A percentile compares a stretch with the other conserved stretches of the same genome.
Conservation (phyloP, 768 basidiomycete genomes). For the Auricularia sp. region DNA sequence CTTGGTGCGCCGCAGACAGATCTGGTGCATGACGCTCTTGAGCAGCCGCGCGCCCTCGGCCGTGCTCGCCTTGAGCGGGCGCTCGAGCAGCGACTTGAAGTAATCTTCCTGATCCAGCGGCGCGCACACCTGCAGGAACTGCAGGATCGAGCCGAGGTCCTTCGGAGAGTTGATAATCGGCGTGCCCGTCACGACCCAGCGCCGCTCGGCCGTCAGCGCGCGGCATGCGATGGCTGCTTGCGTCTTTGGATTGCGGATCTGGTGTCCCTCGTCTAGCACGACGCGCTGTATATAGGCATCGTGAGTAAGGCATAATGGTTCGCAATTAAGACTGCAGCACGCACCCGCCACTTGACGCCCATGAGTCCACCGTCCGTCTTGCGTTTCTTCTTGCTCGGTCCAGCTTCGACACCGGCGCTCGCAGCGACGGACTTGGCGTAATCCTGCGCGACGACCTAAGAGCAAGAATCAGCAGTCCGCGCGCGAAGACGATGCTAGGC, state of each 20-base stretch:
- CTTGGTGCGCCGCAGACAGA: constrained; percentile 75
- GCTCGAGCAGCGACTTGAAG: constrained; percentile 67
- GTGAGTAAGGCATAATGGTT: background rate
- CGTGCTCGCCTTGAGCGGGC: constrained; percentile 64
- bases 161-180: constrained; percentile 82
- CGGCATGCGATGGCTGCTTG: constrained; percentile 69
- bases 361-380: constrained; percentile 52
- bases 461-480: constrained; percentile 29
- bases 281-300: constrained; percentile 39
- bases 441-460: background rate
- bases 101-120: constrained; percentile 78
- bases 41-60: constrained; percentile 60
- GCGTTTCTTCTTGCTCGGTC: constrained; percentile 48
- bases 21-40: constrained; percentile 66
- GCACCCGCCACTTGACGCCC: constrained; percentile 71
- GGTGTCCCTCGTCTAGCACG: constrained; percentile 85
- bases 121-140: constrained; percentile 74
- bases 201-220: constrained; percentile 53
- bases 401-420: constrained; percentile 7
- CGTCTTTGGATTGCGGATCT: constrained; percentile 74
- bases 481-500: background rate
- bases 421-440: background rate
- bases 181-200: constrained; percentile 77
- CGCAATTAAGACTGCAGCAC: constrained; percentile 1
- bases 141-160: constrained; percentile 81